phyloP scores from a whole-genome alignment of 108 stramenopile genomes.

The Craspedostauros australis region DNA sequence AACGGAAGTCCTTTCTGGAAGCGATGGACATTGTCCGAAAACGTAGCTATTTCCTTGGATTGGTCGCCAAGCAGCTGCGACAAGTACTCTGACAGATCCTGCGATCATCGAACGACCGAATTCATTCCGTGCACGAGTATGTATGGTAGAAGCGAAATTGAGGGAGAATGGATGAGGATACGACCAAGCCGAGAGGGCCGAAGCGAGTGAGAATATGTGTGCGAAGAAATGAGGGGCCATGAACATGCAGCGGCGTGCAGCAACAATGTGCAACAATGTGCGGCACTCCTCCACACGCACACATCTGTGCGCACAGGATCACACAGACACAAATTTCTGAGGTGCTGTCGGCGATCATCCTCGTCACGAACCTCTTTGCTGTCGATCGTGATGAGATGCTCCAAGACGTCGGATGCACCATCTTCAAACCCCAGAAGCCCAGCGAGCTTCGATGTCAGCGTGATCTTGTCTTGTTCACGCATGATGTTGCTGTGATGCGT shows the following conservation, averaged over 20 bases:
- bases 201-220: too few relatives aligned
- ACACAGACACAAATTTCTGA: too few relatives aligned
- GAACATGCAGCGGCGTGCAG: too few relatives aligned
- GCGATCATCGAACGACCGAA: neutral
- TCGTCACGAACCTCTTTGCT: conserved; percentile 30
- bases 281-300: neutral
- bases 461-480: too few relatives aligned
- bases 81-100: conserved; percentile 44
- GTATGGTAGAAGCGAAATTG: too few relatives aligned
- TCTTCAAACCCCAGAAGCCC: conserved; percentile 51
- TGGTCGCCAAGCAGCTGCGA: conserved; percentile 29
- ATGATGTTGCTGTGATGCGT: too few relatives aligned
- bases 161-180: too few relatives aligned
- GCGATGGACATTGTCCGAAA: conserved; percentile 31
- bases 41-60: conserved; percentile 9
- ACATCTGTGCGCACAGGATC: too few relatives aligned
- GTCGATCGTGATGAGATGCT: conserved; percentile 49
- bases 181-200: too few relatives aligned
- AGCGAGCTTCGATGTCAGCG: conserved; percentile 17
- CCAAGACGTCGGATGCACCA: conserved; percentile 43
- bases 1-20: conserved; percentile 32
- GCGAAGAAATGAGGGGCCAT: too few relatives aligned
- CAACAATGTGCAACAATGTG: neutral
- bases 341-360: too few relatives aligned
- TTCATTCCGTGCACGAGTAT: too few relatives aligned